Conservation (phyloP, 495 filamentous ascomycete genomes). For the Cercophora samala region DNA sequence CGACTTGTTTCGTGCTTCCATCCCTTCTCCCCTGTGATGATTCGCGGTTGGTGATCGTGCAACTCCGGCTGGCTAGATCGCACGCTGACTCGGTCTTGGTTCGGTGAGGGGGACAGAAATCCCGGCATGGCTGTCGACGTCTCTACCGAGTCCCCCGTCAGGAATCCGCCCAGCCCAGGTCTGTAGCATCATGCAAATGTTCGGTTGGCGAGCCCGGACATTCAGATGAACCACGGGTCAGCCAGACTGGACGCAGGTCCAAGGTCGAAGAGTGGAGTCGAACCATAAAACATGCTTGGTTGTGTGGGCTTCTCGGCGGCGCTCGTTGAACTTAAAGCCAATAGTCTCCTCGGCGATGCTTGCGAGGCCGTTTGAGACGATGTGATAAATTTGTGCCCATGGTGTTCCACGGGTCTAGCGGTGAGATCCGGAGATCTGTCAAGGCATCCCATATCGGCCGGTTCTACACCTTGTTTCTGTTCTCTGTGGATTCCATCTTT, state of each 20-base stretch:
- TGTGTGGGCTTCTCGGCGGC: not conserved
- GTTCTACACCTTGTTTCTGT: too few species aligned
- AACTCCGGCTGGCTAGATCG: not conserved
- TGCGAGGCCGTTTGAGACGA: not conserved
- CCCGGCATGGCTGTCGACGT: not conserved
- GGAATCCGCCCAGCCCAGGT: not conserved
- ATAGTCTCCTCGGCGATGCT: not conserved
- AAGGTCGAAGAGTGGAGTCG: not conserved
- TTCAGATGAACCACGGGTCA: not conserved
- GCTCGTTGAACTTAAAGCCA: not conserved
- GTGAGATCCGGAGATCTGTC: too few species aligned
- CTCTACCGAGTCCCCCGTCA: not conserved
- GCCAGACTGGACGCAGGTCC: too few species aligned
- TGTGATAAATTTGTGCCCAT: too few species aligned
- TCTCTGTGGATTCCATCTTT: too few species aligned
- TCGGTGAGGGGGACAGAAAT: not conserved
- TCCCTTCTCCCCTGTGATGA: not conserved
- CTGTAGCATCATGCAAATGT: not conserved
- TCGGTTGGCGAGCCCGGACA: not conserved
- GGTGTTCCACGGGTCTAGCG: too few species aligned
- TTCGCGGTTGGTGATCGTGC: not conserved
- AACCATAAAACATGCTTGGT: not conserved
- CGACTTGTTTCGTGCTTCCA: not conserved
- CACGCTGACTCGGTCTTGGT: not conserved
- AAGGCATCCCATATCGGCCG: too few species aligned